Percentiles rank a stretch among this genome's conserved stretches.
phyloP scores from a whole-genome alignment of 1,284 basidiomycete genomes.

The Marasmius tenuissimus region DNA sequence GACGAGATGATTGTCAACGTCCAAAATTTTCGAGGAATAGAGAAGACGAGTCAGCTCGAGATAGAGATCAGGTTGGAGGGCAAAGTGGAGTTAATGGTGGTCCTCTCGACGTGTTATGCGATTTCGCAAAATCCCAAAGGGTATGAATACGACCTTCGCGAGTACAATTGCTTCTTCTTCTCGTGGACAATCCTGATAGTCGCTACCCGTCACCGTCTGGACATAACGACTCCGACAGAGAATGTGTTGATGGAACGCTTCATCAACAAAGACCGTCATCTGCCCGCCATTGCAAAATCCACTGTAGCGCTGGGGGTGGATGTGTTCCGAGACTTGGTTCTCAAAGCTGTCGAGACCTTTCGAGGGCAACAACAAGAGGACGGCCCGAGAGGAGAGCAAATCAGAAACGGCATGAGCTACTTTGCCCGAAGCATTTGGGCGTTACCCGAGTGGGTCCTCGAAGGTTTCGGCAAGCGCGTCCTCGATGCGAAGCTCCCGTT shows the following conservation, averaged over 20 bases:
- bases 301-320: not conserved
- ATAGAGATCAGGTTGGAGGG: constrained; percentile 1
- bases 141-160: not conserved
- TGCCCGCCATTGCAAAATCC: not conserved
- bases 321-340: not conserved
- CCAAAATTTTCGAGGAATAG: not conserved
- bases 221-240: not conserved
- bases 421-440: not conserved
- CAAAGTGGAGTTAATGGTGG: not conserved
- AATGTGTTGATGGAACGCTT: not conserved
- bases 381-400: not conserved
- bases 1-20: not conserved
- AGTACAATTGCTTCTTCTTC: constrained; percentile 5
- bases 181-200: constrained; percentile 7
- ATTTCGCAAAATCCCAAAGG: not conserved
- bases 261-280: not conserved
- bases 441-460: not conserved
- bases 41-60: not conserved
- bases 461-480: not conserved
- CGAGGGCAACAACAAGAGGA: not conserved
- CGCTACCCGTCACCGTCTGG: not conserved
- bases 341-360: not conserved
- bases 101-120: not conserved
- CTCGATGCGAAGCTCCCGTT: not conserved
- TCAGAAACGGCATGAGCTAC: not conserved